These are phyloP conservation scores for Boletus vinaceobasis DNA, from an alignment of 768 basidiomycete species.

Conservation along the genomic window DNA sequence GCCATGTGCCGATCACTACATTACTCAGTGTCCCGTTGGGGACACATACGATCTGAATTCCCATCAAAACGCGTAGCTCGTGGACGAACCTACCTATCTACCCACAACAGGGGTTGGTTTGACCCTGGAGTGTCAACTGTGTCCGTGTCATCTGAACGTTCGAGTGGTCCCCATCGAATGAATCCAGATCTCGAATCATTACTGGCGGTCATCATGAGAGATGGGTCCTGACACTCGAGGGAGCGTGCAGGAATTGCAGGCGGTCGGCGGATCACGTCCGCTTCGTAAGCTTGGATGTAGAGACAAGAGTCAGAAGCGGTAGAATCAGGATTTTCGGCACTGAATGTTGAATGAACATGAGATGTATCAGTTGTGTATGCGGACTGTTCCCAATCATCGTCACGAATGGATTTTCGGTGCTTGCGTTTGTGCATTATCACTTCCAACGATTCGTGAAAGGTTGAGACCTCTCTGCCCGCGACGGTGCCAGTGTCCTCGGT, in stretches of 20 bases:
- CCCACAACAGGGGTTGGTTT: slow-evolving; percentile 46
- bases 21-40: not conserved
- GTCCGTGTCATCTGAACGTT: slow-evolving; percentile 8
- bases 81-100: slow-evolving; percentile 72
- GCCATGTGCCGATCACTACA: slow-evolving; percentile 7
- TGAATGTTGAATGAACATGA: not conserved
- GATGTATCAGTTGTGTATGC: not conserved
- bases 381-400: slow-evolving; percentile 10
- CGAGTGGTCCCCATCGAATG: slow-evolving; percentile 30
- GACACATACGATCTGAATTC: slow-evolving; percentile 4
- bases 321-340: not conserved
- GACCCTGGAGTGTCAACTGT: not conserved
- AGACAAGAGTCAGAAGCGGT: slow-evolving; percentile 30
- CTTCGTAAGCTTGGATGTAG: slow-evolving; percentile 72
- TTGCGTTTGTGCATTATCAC: slow-evolving; percentile 27
- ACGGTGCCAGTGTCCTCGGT: not conserved
- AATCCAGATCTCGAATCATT: slow-evolving; percentile 30
- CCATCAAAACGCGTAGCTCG: slow-evolving; percentile 8
- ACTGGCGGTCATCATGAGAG: slow-evolving; percentile 1
- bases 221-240: slow-evolving; percentile 28
- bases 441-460: not conserved
- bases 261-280: slow-evolving; percentile 60
- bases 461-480: no score
- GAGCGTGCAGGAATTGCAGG: slow-evolving; percentile 36
- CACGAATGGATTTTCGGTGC: slow-evolving; percentile 12